phyloP scores from a whole-genome alignment of 805 yeast species.

The Lachancea lanzarotensis region DNA sequence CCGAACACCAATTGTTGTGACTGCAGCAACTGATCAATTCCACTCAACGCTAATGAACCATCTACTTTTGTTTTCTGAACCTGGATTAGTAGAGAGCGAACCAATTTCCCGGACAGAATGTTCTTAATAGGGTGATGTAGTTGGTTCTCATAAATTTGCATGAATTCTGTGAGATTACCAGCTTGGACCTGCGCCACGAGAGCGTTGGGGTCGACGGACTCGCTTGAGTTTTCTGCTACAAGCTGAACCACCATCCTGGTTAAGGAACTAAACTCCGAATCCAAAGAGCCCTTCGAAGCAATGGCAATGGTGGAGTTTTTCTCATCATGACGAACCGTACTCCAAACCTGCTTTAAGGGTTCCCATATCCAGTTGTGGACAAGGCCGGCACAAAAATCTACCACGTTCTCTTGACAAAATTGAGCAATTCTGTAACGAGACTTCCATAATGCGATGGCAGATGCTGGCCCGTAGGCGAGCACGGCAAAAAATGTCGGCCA shows the following conservation, averaged over 20 bases:
- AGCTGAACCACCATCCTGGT: constrained; percentile 79
- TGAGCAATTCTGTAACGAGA: constrained; percentile 46
- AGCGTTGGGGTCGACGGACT: constrained; percentile 18
- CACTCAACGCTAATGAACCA: constrained; percentile 81
- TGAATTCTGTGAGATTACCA: constrained; percentile 75
- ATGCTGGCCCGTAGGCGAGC: constrained; percentile 48
- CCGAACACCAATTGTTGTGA: constrained; percentile 95
- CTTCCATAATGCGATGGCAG: constrained; percentile 38
- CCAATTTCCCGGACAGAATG: constrained; percentile 56
- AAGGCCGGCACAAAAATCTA: constrained; percentile 62
- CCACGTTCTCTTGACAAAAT: constrained; percentile 53
- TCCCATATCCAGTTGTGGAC: constrained; percentile 76
- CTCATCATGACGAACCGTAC: constrained; percentile 81
- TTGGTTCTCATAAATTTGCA: constrained; percentile 75
- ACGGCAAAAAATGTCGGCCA: constrained; percentile 56
- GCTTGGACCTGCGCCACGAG: constrained; percentile 43
- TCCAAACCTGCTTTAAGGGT: constrained; percentile 65
- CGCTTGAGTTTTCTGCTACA: constrained; percentile 20
- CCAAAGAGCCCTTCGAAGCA: constrained; percentile 70
- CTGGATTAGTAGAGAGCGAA: constrained; percentile 78
- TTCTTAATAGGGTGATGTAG: constrained; percentile 62
- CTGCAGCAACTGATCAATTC: constrained; percentile 82
- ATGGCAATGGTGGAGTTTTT: constrained; percentile 58
- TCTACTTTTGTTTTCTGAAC: constrained; percentile 96
- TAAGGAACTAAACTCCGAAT: constrained; percentile 70